Base-by-base conservation (phyloP, 2,329 filamentous ascomycete genomes). In the Aspergillus japonicus region DNA sequence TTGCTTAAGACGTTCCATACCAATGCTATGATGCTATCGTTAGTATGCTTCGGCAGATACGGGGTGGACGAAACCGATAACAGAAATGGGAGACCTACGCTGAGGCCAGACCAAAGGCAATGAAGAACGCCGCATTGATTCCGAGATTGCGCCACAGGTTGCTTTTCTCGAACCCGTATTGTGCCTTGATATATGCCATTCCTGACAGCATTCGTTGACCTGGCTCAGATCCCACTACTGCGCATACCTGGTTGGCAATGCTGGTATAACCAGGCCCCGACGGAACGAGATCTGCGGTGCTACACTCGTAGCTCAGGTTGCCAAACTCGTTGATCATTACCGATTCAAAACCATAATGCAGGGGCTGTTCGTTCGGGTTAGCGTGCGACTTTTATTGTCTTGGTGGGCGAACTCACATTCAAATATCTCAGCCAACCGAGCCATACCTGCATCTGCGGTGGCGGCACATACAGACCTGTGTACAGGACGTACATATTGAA, bases 401-500 rank as follows among this genome's bases (percentile, higher is more conserved):
- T 14, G 3, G 83, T 2, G 93, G 81, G 33, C 54, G 88, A 89
- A 0, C 92, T 77, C 0, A 87, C 81, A 62, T 91, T 91, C 71
- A 91, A 78, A 80, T 87, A 92, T 76, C 87, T 89, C 61, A 92
- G 86, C 90, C 90, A 93, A 16, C 88, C 81, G 4, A 92, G 73
- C 87, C 89, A 92, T 4, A 87, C 85, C 66, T 91, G 87, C 69
- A 91, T 85, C 2, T 81, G 84, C 59, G 88, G 84, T 69, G 89
- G 91, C 71, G 91, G 89, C 62, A 63, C 94, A 92, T 58, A 95
- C 76, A 74, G 94, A 2, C 91, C 91, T 1, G 87, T 89, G 0
- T 90, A 94, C 16, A 91, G 81, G 33, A 93, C 85, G 67, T 92
- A 90, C 24, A 92, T 76, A 0, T 89, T 92, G 63, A 95, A 90